Conservation (phyloP, 2,329 filamentous ascomycete genomes). For the Trichoderma afroharzianum region DNA sequence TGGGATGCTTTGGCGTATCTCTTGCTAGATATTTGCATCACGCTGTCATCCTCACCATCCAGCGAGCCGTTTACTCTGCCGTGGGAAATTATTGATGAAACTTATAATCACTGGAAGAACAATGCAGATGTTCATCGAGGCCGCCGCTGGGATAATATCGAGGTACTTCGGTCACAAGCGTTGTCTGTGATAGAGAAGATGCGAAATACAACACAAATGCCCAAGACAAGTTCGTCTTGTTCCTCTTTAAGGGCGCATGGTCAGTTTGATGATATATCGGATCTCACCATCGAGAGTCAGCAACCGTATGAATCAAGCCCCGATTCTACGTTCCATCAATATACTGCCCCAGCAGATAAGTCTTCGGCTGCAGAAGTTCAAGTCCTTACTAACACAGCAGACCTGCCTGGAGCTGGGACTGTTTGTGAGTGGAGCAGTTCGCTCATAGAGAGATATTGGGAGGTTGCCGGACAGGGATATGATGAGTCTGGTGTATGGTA, state of each 20-base stretch:
- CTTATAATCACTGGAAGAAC: slow-evolving; percentile 16
- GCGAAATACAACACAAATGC: not conserved
- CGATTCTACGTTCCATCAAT: not conserved
- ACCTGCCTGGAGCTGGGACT: not conserved
- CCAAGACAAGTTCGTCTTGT: not conserved
- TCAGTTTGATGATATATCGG: not conserved
- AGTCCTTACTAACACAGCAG: not conserved
- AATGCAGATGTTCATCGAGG: slow-evolving; percentile 5
- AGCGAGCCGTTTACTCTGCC: not conserved
- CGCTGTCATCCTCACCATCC: not conserved
- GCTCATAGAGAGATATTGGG: slow-evolving; percentile 10
- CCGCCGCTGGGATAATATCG: slow-evolving; percentile 17
- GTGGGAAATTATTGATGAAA: slow-evolving; percentile 9
- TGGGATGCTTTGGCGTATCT: slow-evolving; percentile 63
- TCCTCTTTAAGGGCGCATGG: not conserved
- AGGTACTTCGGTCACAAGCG: slow-evolving; percentile 7
- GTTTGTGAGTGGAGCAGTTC: slow-evolving; percentile 10
- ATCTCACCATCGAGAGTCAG: not conserved
- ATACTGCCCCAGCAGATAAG: not conserved
- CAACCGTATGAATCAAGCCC: not conserved
- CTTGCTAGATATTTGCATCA: slow-evolving; percentile 52
- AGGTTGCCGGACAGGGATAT: not conserved
- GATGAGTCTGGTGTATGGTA: not conserved
- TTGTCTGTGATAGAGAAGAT: not conserved
- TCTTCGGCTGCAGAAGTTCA: not conserved